Conservation (phyloP, 176 grass and related monocot genomes). For the Aechmea fasciata region DNA sequence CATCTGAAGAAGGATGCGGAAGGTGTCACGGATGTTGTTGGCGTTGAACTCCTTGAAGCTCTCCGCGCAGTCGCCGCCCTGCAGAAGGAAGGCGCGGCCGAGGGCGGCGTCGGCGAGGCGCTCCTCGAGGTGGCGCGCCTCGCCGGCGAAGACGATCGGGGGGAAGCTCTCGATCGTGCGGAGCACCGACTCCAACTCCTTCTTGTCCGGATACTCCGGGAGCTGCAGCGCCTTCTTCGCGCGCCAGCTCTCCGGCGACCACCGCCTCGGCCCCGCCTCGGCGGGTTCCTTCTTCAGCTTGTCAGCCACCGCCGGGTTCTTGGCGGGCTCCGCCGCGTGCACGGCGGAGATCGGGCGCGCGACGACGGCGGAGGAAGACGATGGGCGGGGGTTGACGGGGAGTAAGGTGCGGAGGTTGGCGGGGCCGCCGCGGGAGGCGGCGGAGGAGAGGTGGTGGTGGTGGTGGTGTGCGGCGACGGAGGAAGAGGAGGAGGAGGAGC, state of each 20-base stretch:
- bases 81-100: conserved; percentile 52
- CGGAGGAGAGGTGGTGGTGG: neutral
- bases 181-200: conserved; percentile 40
- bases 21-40: conserved; percentile 67
- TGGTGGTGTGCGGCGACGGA: conserved; percentile 3
- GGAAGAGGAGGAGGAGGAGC: conserved; percentile 16
- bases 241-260: conserved; percentile 53
- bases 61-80: conserved; percentile 66
- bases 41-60: conserved; percentile 76
- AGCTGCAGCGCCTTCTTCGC: conserved; percentile 49
- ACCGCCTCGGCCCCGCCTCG: neutral
- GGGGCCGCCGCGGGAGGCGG: neutral
- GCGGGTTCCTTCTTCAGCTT: conserved; percentile 15
- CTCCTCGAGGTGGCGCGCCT: conserved; percentile 49
- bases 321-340: conserved; percentile 38
- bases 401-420: conserved; percentile 23
- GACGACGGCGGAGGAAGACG: conserved; percentile 4
- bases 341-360: conserved; percentile 24
- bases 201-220: conserved; percentile 43
- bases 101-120: conserved; percentile 47
- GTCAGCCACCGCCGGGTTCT: conserved; percentile 9
- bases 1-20: conserved; percentile 68
- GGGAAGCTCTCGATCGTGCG: conserved; percentile 58
- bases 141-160: conserved; percentile 60
- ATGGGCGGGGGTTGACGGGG: conserved; percentile 7